phyloP scores from a whole-genome alignment of 179 eudicot species.

The Monotropa hypopitys region DNA sequence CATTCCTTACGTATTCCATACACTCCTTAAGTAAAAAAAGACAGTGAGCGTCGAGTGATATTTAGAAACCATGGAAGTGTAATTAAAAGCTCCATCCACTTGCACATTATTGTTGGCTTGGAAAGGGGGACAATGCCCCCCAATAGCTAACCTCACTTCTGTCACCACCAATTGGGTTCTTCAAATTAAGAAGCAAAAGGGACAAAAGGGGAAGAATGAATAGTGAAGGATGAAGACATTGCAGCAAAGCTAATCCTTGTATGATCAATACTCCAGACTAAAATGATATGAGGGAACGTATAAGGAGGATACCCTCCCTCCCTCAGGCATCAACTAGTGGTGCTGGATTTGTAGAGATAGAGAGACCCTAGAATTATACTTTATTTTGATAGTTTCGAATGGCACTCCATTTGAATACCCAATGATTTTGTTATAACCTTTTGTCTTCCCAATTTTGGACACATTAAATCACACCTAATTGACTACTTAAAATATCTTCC shows the following conservation, averaged over 20 bases:
- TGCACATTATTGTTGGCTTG: not conserved
- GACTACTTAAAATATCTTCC: not conserved
- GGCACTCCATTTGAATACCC: not conserved
- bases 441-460: not conserved
- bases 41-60: not conserved
- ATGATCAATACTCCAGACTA: not conserved
- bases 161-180: not conserved
- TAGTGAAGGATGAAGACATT: not conserved
- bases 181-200: not conserved
- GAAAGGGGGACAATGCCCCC: not conserved
- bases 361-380: not conserved
- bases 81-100: not conserved
- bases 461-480: not conserved
- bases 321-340: not conserved
- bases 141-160: not conserved
- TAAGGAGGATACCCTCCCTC: not conserved
- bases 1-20: not conserved
- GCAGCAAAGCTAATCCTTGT: not conserved
- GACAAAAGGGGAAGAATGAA: not conserved
- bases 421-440: not conserved
- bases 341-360: not conserved
- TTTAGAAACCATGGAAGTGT: not conserved
- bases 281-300: not conserved
- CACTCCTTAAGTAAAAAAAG: not conserved
- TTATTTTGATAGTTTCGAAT: not conserved